A percentile compares a stretch with the other conserved stretches of the same genome.
Conservation (phyloP, 345 rosid species). For the Trapa incisa region DNA sequence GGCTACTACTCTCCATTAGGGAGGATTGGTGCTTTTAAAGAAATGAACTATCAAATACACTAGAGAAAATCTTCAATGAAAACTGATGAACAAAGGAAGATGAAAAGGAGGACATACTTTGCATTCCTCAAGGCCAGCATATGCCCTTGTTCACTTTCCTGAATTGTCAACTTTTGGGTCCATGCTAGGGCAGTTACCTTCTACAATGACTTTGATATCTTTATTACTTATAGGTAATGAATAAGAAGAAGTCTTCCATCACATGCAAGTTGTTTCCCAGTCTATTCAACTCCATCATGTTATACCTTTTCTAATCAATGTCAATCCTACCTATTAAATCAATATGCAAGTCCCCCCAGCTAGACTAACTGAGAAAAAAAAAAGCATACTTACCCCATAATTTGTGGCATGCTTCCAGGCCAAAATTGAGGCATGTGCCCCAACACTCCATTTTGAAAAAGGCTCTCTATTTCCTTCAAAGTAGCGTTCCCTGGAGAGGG, state of each 20-base stretch:
- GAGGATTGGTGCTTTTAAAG: conserved; percentile 6
- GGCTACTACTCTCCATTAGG: conserved; percentile 29
- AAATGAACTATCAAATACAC: background rate
- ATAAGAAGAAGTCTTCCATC: background rate
- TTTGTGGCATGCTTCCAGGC: conserved; percentile 43
- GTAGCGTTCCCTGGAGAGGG: too few relatives aligned
- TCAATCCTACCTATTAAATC: background rate
- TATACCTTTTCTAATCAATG: background rate
- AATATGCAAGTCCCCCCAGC: background rate
- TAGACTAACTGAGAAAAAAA: background rate
- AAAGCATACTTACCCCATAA: conserved; percentile 39
- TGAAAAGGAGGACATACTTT: conserved; percentile 35
- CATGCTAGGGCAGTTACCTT: conserved; percentile 70
- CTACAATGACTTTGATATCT: conserved; percentile 48
- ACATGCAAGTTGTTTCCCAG: conserved; percentile 14
- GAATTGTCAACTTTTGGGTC: conserved; percentile 90
- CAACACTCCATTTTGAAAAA: too few relatives aligned
- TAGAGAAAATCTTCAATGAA: background rate
- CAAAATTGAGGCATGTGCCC: conserved; percentile 59
- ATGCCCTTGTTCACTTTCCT: conserved; percentile 67
- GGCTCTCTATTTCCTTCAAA: too few relatives aligned
- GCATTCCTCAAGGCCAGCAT: conserved; percentile 56
- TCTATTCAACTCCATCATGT: background rate
- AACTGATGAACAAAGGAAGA: background rate
- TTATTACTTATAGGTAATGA: conserved; percentile 17